A percentile compares a stretch with the other conserved stretches of the same genome.
These are phyloP conservation scores for Guadua angustifolia DNA, from an alignment of 176 grass and related monocot genomes.

Conservation along the genomic window DNA sequence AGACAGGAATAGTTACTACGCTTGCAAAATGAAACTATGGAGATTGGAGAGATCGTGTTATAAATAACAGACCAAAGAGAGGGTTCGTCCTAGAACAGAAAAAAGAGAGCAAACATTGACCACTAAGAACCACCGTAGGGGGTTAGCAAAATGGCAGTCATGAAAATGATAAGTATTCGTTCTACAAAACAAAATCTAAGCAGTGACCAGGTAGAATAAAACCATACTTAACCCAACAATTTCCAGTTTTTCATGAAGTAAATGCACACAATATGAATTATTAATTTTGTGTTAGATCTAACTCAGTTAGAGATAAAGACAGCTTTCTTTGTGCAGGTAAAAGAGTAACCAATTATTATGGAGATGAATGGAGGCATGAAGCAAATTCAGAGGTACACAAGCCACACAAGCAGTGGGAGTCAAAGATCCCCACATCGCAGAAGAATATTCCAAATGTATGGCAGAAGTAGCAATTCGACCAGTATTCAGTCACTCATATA, in stretches of 20 bases:
- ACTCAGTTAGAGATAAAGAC: not conserved
- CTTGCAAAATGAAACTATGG: not conserved
- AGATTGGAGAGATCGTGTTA: not conserved
- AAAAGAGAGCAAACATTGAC: not conserved
- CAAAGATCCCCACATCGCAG: conserved; percentile 27
- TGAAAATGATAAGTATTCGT: not conserved
- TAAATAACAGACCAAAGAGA: not conserved
- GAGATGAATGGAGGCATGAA: not conserved
- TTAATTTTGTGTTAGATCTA: not conserved
- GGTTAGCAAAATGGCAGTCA: conserved; percentile 18
- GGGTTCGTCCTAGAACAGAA: not conserved
- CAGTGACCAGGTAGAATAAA: not conserved
- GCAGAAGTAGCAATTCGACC: conserved; percentile 17
- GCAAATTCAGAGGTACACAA: conserved; percentile 20
- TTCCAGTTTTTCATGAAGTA: not conserved
- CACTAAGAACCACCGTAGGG: not conserved
- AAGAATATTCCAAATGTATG: conserved; percentile 45
- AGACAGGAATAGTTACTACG: not conserved
- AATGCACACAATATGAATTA: conserved; percentile 3
- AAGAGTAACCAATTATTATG: not conserved
- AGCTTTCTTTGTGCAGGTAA: not conserved
- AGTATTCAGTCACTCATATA: not conserved
- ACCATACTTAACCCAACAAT: not conserved
- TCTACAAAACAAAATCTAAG: not conserved
- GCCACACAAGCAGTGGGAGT: conserved; percentile 2